Base-by-base conservation (phyloP, 2,329 filamentous ascomycete genomes). In the Calonectria leucothoes region DNA sequence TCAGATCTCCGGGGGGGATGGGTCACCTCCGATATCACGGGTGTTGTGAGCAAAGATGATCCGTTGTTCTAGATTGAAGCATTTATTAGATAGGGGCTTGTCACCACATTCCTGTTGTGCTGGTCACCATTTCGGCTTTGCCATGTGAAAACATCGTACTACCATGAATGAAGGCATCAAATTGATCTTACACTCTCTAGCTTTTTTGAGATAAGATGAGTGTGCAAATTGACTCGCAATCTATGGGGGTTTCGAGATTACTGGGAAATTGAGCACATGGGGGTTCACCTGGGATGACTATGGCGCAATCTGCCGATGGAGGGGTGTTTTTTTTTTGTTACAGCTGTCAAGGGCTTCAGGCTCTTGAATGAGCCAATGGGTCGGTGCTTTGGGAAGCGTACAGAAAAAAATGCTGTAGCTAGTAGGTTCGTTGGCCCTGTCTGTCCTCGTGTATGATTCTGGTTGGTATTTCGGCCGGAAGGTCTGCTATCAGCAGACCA, bases 11-110 rank as follows among this genome's bases (percentile, higher is more conserved):
- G 92, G 82, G 91, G 91, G 29, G 33, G 33, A 61, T 61, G 23
- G 91, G 89, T 91, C 73, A 92, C 90, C 63, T 88, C 87, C 73
- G 90, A 93, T 71, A 87, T 92, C 73, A 88, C 89, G 76, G 89
- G 90, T 35, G 86, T 87, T 59, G 83, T 87, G 71, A 87, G 88
- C 81, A 86, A 85, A 15, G 80, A 80, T 57, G 83, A 87, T 66
- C 33, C 23, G 10, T 27, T 39, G 1, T 61, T 61, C 55, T 39
- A 61, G 23, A 39, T 17, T 37, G 23, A 39, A 61, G 23, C 23
- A 39, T 61, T 61, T 61, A 1, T 37, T 11, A 39, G 23, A 14
- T 3, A 14, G 17, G 5, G 23, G 20, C n/a, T 27, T 6, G 4
- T 61, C 23, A 17, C 25, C 14, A 15, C 33, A 39, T 39, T 61